These are phyloP conservation scores for Achaetomiella virescens DNA, from an alignment of 495 filamentous ascomycete genomes.

Conservation along the genomic window DNA sequence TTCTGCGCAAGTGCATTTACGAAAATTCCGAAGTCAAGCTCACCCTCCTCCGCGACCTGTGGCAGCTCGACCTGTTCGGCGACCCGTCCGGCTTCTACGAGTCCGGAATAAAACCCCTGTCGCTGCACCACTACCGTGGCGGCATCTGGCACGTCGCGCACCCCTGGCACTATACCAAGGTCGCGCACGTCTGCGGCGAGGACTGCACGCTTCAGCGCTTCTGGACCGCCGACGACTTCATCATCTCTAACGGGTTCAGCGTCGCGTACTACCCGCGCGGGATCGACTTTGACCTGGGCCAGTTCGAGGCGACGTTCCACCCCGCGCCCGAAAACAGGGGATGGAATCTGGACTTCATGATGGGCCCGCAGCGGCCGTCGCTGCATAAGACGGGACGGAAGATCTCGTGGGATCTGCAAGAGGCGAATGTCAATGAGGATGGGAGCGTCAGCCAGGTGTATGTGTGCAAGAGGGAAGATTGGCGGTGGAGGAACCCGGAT, in stretches of 20 bases:
- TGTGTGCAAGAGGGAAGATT: constrained; percentile 42
- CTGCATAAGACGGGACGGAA: constrained; percentile 46
- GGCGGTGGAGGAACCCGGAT: constrained; percentile 41
- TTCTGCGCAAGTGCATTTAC: constrained; percentile 62
- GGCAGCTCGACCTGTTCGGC: constrained; percentile 61
- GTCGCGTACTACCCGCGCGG: constrained; percentile 56
- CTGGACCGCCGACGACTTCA: constrained; percentile 56
- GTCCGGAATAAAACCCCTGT: constrained; percentile 56
- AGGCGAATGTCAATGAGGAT: constrained; percentile 34
- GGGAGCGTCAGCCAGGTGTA: constrained; percentile 44
- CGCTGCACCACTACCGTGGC: constrained; percentile 60
- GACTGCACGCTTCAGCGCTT: constrained; percentile 62
- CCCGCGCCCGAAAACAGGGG: constrained; percentile 49
- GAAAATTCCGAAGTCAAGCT: constrained; percentile 55
- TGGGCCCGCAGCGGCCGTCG: constrained; percentile 43
- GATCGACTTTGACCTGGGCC: constrained; percentile 52
- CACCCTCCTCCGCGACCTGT: constrained; percentile 56
- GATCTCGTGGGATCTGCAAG: constrained; percentile 48
- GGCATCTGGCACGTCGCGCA: constrained; percentile 47
- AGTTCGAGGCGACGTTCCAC: constrained; percentile 59
- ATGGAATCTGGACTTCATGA: constrained; percentile 47
- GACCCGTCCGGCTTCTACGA: constrained; percentile 65
- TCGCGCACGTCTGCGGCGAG: constrained; percentile 56
- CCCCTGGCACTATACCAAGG: constrained; percentile 59
- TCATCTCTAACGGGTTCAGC: constrained; percentile 62